Evolutionary conservation across 768 basidiomycete species (phyloP).

Genomic region (Russula vinacea): DNA sequence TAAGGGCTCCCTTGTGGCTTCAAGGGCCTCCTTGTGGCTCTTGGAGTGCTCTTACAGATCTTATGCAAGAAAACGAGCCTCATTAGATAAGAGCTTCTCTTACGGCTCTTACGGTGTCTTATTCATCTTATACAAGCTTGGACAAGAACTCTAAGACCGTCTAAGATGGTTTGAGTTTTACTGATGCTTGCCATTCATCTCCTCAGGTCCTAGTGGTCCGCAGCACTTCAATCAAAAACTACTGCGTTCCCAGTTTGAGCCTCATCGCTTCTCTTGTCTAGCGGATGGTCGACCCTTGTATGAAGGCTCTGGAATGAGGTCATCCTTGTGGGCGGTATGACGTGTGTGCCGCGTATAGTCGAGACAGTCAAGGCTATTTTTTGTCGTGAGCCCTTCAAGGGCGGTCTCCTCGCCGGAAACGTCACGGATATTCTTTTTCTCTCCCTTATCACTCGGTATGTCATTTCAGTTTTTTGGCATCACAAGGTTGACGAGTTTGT

Average conservation of each 20-base stretch:
- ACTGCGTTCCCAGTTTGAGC: constrained; percentile 85
- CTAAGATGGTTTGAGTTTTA: no score
- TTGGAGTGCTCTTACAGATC: no score
- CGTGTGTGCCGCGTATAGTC: constrained; percentile 92
- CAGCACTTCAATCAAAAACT: constrained; percentile 96
- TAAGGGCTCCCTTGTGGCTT: no score
- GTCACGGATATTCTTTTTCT: constrained; percentile 94
- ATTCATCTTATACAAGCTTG: no score
- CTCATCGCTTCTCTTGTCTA: constrained; percentile 80
- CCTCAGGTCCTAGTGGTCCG: constrained; percentile 89
- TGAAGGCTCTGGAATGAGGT: constrained; percentile 97
- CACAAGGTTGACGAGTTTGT: neutral
- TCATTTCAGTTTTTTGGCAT: constrained; percentile 25
- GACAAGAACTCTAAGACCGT: no score
- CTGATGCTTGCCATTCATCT: constrained; percentile 98
- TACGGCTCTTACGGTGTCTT: no score
- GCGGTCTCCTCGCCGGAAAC: constrained; percentile 94
- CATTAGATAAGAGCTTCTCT: no score
- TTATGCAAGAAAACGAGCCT: no score
- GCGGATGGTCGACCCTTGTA: constrained; percentile 92
- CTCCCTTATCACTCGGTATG: constrained; percentile 92
- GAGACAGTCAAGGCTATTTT: constrained; percentile 94
- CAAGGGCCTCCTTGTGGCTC: no score
- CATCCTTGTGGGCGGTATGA: constrained; percentile 98
- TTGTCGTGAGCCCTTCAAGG: constrained; percentile 95